Conservation (phyloP, 768 basidiomycete genomes). For the Phanerochaete sordida region DNA sequence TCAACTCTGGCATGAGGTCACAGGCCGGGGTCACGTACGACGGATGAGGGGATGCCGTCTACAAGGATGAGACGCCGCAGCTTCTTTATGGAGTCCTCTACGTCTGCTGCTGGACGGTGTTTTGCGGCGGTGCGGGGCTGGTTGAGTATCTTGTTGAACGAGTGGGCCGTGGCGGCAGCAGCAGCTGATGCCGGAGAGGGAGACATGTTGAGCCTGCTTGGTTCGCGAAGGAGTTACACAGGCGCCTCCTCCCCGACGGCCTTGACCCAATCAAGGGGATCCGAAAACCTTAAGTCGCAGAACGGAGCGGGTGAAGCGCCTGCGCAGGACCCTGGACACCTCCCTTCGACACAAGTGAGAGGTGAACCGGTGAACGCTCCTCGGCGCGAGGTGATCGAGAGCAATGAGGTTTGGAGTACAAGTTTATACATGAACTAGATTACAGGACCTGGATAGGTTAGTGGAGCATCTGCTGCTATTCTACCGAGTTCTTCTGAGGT, state of each 20-base stretch:
- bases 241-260: background rate
- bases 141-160: conserved; percentile 78
- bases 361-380: too few relatives aligned
- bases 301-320: too few relatives aligned
- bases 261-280: conserved; percentile 2
- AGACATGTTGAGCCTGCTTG: conserved; percentile 6
- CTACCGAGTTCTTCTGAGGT: too few relatives aligned
- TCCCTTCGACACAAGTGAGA: too few relatives aligned
- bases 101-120: conserved; percentile 56
- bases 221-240: background rate
- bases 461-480: too few relatives aligned
- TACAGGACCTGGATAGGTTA: too few relatives aligned
- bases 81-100: conserved; percentile 85
- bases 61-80: conserved; percentile 84
- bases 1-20: background rate
- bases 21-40: conserved; percentile 44
- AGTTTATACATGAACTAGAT: too few relatives aligned
- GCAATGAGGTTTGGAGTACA: too few relatives aligned
- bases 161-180: conserved; percentile 50
- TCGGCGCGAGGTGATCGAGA: too few relatives aligned
- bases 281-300: too few relatives aligned
- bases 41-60: conserved; percentile 80
- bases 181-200: conserved; percentile 14
- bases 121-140: conserved; percentile 65
- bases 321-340: too few relatives aligned